Evolutionary conservation across 352 stramenopile genomes (phyloP).

Genomic region (Pythium pyrilobum): DNA sequence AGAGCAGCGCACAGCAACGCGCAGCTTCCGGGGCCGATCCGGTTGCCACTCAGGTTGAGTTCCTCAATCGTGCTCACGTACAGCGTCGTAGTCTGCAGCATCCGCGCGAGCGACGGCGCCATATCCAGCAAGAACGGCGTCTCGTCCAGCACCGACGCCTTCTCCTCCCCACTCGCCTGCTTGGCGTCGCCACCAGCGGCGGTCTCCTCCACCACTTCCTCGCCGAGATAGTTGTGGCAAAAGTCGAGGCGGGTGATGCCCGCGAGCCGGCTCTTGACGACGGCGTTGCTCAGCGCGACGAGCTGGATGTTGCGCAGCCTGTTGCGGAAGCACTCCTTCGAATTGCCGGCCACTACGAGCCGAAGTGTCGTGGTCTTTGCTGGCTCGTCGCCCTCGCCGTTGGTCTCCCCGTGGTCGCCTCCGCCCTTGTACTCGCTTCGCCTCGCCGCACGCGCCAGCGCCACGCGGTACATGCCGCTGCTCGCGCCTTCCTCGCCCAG

Average conservation of each 20-base stretch:
- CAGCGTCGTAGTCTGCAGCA: constrained; percentile 41
- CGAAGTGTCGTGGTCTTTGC: constrained; percentile 1
- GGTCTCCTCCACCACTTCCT: constrained; percentile 10
- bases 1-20: constrained; percentile 50
- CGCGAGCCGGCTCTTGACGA: constrained; percentile 43
- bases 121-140: constrained; percentile 40
- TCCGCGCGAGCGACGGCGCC: constrained; percentile 32
- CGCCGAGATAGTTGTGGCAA: constrained; percentile 48
- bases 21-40: constrained; percentile 50
- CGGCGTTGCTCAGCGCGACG: constrained; percentile 37
- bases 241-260: constrained; percentile 43
- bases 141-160: constrained; percentile 22
- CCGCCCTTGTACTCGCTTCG: background rate
- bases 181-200: constrained; percentile 13
- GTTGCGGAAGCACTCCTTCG: constrained; percentile 47
- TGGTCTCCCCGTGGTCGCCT: constrained; percentile 3
- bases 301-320: constrained; percentile 66
- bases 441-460: constrained; percentile 41
- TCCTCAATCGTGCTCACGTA: constrained; percentile 49
- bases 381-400: background rate
- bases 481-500: constrained; percentile 22
- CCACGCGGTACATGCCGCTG: constrained; percentile 36
- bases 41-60: constrained; percentile 57
- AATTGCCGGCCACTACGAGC: constrained; percentile 50
- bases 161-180: constrained; percentile 14